Percentiles rank a stretch among this genome's conserved stretches.
These are phyloP conservation scores for Zygnema cylindricum DNA, from an alignment of 139 green algal species.

Conservation along the genomic window DNA sequence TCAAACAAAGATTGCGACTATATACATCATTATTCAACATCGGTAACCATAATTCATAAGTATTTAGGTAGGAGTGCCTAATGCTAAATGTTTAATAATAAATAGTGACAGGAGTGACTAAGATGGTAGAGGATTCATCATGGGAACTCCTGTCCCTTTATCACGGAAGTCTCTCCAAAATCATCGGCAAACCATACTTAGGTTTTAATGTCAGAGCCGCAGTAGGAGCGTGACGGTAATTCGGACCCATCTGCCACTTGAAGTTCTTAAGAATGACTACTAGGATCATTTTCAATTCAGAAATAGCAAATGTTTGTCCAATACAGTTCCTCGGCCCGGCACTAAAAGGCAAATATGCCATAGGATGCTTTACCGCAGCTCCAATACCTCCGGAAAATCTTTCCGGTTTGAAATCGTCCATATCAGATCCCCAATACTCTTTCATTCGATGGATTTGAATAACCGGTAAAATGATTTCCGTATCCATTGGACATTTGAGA, in stretches of 20 bases:
- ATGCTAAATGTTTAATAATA: not conserved
- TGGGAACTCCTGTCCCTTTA: not conserved
- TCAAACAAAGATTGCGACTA: not conserved
- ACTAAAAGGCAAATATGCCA: constrained; percentile 91
- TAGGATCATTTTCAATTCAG: constrained; percentile 81
- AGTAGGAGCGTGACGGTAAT: constrained; percentile 11
- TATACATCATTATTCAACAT: not conserved
- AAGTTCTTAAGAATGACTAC: constrained; percentile 84
- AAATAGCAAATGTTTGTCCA: constrained; percentile 95
- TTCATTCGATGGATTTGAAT: constrained; percentile 86
- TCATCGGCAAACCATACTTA: constrained; percentile 18
- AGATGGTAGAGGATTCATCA: not conserved
- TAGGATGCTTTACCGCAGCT: constrained; percentile 9
- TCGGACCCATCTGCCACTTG: constrained; percentile 72
- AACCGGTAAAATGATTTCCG: constrained; percentile 82
- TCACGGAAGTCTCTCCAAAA: not conserved
- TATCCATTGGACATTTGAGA: not conserved
- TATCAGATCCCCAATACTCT: constrained; percentile 79
- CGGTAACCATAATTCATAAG: not conserved
- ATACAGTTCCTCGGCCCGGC: constrained; percentile 92
- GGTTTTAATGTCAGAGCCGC: not conserved
- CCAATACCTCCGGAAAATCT: constrained; percentile 87
- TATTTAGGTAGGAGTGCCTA: not conserved
- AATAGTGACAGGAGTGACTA: not conserved
- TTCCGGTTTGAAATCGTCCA: constrained; percentile 87